These are phyloP conservation scores for Pythium aphanidermatum DNA, from an alignment of 352 stramenopile species.

Conservation along the genomic window DNA sequence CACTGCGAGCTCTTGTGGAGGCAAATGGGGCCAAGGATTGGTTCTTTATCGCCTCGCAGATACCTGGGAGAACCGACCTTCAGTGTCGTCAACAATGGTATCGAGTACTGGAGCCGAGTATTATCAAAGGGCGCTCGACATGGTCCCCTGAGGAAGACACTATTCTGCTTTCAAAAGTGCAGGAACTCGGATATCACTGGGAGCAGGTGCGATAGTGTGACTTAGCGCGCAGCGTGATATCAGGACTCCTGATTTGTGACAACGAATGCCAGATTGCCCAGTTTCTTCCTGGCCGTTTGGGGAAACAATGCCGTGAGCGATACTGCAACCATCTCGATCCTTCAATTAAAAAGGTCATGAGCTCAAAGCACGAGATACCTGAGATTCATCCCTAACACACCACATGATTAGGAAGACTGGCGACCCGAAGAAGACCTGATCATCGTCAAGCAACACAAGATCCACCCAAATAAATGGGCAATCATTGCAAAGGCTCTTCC, in stretches of 20 bases:
- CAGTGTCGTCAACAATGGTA: slow-evolving; percentile 80
- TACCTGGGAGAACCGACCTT: slow-evolving; percentile 56
- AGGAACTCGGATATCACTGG: slow-evolving; percentile 45
- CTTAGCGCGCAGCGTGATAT: too few relatives aligned
- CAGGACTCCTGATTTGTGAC: too few relatives aligned
- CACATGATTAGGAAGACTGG: slow-evolving; percentile 58
- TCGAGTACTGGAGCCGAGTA: slow-evolving; percentile 37
- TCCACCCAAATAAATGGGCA: slow-evolving; percentile 36
- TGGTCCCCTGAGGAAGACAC: slow-evolving; percentile 49
- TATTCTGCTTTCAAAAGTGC: slow-evolving; percentile 34
- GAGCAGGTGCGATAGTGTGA: too few relatives aligned
- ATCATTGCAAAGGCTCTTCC: slow-evolving; percentile 37
- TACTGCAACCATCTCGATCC: slow-evolving; percentile 60
- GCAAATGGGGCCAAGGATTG: slow-evolving; percentile 52
- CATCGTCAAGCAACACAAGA: slow-evolving; percentile 18
- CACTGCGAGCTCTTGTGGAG: slow-evolving; percentile 30
- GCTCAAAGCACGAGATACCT: too few relatives aligned
- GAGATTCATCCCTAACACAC: too few relatives aligned
- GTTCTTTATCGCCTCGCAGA: slow-evolving; percentile 70
- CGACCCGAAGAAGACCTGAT: slow-evolving; percentile 35
- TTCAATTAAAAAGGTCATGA: slow-evolving; percentile 39
- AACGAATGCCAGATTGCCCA: slow-evolving; percentile 59
- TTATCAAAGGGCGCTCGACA: slow-evolving; percentile 53
- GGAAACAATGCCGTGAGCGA: slow-evolving; percentile 70
- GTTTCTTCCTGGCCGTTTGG: slow-evolving; percentile 45